Evolutionary conservation across 2,329 filamentous ascomycete genomes (phyloP).

Genomic region (Exophiala spinifera): DNA sequence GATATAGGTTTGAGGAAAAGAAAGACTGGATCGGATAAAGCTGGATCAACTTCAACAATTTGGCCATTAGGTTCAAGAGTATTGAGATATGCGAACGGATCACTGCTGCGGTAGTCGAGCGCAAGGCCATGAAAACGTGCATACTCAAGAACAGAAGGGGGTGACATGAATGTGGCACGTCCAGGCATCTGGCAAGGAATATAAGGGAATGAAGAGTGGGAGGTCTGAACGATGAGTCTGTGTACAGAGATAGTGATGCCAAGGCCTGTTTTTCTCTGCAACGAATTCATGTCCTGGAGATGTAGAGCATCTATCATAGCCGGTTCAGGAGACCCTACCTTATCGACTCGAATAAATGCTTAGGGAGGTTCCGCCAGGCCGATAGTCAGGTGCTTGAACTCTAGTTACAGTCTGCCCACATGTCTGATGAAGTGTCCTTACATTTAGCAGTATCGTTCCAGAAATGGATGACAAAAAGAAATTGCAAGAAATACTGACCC

Average conservation of each 20-base stretch:
- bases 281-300: neutral
- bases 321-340: neutral
- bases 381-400: neutral
- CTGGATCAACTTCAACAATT: slow-evolving; percentile 11
- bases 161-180: slow-evolving; percentile 24
- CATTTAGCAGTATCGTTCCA: neutral
- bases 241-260: neutral
- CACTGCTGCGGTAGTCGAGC: slow-evolving; percentile 35
- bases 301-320: neutral
- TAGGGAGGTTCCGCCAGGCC: neutral
- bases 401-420: neutral
- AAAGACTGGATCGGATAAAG: slow-evolving; percentile 28
- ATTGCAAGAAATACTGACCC: neutral
- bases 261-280: too few species aligned
- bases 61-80: neutral
- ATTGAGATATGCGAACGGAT: slow-evolving; percentile 27
- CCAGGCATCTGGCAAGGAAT: neutral
- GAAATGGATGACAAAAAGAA: too few species aligned
- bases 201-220: neutral
- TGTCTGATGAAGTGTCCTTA: neutral
- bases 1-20: slow-evolving; percentile 22
- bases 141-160: slow-evolving; percentile 46
- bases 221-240: neutral
- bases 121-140: slow-evolving; percentile 47
- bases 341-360: neutral